Evolutionary conservation across 2,329 filamentous ascomycete genomes (phyloP), one percentile per base, ranked within the genome.

Genomic region (Phialophora expanda): DNA sequence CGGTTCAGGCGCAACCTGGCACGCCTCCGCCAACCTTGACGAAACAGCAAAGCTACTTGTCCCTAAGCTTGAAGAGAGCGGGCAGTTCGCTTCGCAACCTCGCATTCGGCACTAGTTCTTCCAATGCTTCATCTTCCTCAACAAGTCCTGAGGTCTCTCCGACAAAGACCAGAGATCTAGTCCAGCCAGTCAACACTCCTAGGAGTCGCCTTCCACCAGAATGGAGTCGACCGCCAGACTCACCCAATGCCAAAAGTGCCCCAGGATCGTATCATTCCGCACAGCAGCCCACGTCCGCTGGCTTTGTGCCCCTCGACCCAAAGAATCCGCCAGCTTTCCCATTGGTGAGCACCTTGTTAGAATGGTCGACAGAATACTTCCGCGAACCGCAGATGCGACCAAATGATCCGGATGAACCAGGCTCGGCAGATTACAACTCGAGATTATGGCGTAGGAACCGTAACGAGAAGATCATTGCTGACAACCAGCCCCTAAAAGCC

Each of bases 281-380:
- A 7, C 88, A 87, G 67, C 88, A 92, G 68, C 94, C 95, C 0
- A 85, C 88, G n/a, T 93, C 93, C 3, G 89, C 91, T 11, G 86
- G 88, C 0, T 97, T 90, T 74, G 81, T 86, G 69, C 82, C 87
- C 58, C 86, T 89, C 65, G 81, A 84, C 0, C 81, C 86, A 61
- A 61, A 62, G 41, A 60, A 50, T 28, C 72, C 82, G 9, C 89
- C 91, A 1, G 78, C 77, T 12, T 84, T 98, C 30, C 95, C 95
- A 1, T 78, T 99, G 20, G 85, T 86, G 66, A 97, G 93, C 76
- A 89, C 85, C 8, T 96, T 98, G 77, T 84, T 97, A 69, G 92
- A 97, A 69, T 99, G 94, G 93, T 97, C 93, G 3, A 93, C 95
- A 53, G 94, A 94, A 77, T 98, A 99, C 77, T 99, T 98, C 84